Conservation (phyloP, 2,329 filamentous ascomycete species). For the Venturia aucupariae region DNA sequence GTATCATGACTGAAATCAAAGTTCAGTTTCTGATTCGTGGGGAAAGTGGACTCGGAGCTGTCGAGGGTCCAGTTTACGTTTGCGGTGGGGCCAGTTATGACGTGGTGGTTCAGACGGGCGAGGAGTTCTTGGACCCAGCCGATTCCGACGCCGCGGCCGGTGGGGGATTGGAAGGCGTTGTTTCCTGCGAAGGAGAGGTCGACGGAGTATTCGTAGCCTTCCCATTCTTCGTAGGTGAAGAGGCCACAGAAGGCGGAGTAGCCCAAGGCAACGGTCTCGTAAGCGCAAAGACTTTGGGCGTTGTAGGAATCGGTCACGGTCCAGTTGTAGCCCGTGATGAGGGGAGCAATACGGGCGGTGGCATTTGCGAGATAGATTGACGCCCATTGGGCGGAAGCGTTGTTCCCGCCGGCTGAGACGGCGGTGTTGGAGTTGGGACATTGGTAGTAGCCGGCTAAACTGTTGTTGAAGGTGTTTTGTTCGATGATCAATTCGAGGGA, state of each 20-base stretch:
- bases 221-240: constrained; percentile 68
- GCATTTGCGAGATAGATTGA: constrained; percentile 57
- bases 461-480: constrained; percentile 55
- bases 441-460: constrained; percentile 55
- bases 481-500: constrained; percentile 68
- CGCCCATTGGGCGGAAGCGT: constrained; percentile 51
- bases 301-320: constrained; percentile 54
- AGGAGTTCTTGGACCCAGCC: constrained; percentile 66
- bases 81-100: constrained; percentile 33
- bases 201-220: constrained; percentile 60
- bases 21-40: constrained; percentile 62
- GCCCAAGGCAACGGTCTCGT: constrained; percentile 68
- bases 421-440: constrained; percentile 52
- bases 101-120: constrained; percentile 58
- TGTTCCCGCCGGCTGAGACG: constrained; percentile 41
- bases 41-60: constrained; percentile 59
- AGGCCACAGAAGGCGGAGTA: constrained; percentile 66
- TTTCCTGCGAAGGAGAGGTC: constrained; percentile 57
- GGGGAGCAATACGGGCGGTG: constrained; percentile 47
- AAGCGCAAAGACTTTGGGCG: constrained; percentile 64
- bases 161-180: constrained; percentile 54
- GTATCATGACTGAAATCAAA: constrained; percentile 74
- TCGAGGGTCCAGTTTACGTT: constrained; percentile 60
- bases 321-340: constrained; percentile 53
- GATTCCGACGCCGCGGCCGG: constrained; percentile 62